Base-by-base conservation (phyloP, 306 rosid species). In the barrel medic (Medicago truncatula) region DNA sequence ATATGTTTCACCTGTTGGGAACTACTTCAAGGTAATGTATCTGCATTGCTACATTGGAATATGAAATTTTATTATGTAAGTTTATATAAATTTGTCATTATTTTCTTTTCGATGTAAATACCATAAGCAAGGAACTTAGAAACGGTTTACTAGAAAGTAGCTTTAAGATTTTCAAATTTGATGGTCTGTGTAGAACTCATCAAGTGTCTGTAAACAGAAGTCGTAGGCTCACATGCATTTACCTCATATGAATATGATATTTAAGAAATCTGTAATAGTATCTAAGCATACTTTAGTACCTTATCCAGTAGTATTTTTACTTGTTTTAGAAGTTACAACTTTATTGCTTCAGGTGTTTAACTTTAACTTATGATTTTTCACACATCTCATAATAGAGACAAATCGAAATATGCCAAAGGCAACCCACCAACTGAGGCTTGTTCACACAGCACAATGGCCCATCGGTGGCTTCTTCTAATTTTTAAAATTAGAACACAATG, bases 1-100 rank as follows among this genome's bases (percentile, higher is more conserved):
- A 54, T 95, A 86, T 75, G 99, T 95, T 86, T 90, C 99, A 17
- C 97, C 99, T 25, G 99, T 95, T 62, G 99, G 99, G 74, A 95
- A 92, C 85, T 95, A 95, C 88, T 95, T 92, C 81, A 92, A 95
- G 99, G 99, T 90, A 76, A 80, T 71, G 67, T 13, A 9, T 70
- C 17, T 36, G n/a, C 8, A 50, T 56, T 80, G 62, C 38, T 56
- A 56, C 8, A 59, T 65, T 17, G 13, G 39, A 57, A 52, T 70
- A 14, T 10, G 39, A 25, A 65, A 60, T 72, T 49, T 65, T 36
- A 59, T 67, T 78, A 8, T 47, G 20, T 76, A 10, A 34, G 18
- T 40, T 70, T 72, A 23, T 70, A 20, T 14, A n/a, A 67, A 59
- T 12, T 76, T 79, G 15, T 36, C 40, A 36, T 62, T 74, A 15